A percentile compares a stretch with the other conserved stretches of the same genome.
Conservation (phyloP, 805 yeast genomes). For the Kodamaea restingae region DNA sequence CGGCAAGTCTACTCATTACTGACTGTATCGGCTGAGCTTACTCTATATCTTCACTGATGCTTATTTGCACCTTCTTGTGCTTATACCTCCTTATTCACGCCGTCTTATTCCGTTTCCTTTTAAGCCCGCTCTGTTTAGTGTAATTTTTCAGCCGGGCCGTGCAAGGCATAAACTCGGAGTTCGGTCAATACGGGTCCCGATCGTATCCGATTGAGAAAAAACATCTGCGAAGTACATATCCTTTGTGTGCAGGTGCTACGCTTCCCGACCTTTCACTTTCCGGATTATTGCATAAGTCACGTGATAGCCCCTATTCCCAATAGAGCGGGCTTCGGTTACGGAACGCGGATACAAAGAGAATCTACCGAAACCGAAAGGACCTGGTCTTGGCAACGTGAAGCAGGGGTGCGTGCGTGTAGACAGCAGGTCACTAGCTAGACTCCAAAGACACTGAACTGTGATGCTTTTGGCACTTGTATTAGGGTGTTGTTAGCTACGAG, state of each 20-base stretch:
- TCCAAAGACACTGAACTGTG: too few relatives aligned
- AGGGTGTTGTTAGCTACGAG: neutral
- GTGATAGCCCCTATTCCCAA: conserved; percentile 3
- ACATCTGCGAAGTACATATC: neutral
- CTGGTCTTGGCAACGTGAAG: neutral
- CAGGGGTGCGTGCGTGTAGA: neutral
- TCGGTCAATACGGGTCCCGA: too few relatives aligned
- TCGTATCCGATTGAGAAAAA: too few relatives aligned
- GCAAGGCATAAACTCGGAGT: too few relatives aligned
- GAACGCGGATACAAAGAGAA: neutral
- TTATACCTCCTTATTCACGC: neutral
- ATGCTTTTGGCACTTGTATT: neutral
- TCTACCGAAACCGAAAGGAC: neutral
- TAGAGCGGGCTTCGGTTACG: conserved; percentile 1
- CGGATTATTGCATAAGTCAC: conserved; percentile 1
- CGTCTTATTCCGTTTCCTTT: neutral
- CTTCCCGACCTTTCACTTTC: neutral
- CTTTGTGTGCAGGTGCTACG: too few relatives aligned
- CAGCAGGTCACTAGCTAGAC: too few relatives aligned
- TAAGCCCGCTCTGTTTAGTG: neutral
- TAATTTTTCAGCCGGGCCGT: neutral
- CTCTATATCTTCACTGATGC: neutral
- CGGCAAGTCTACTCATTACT: too few relatives aligned
- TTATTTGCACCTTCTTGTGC: too few relatives aligned
- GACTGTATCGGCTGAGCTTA: too few relatives aligned